phyloP scores from a whole-genome alignment of 1,139 yeast genomes.

The Keqinozyma sinolaborantium region DNA sequence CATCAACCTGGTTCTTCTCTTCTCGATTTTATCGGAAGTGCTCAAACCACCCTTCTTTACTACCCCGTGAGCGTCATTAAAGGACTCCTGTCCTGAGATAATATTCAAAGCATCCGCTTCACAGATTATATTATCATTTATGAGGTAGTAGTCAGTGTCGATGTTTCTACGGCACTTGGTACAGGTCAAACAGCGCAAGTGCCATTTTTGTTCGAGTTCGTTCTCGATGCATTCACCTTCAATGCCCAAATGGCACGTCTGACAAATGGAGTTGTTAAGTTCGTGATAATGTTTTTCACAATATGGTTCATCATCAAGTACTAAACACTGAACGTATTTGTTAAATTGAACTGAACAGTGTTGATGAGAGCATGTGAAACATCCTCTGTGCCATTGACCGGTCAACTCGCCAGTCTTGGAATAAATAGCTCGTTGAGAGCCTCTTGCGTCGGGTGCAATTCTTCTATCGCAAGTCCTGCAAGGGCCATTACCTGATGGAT shows the following conservation, averaged over 20 bases:
- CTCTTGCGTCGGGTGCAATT: constrained; percentile 43
- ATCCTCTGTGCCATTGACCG: constrained; percentile 92
- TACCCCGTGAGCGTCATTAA: constrained; percentile 20
- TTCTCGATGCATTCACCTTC: constrained; percentile 91
- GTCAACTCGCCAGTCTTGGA: constrained; percentile 78
- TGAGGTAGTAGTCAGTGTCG: constrained; percentile 51
- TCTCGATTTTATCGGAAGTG: constrained; percentile 36
- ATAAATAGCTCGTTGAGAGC: constrained; percentile 46
- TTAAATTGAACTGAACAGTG: constrained; percentile 55
- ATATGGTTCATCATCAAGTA: constrained; percentile 71
- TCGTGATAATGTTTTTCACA: constrained; percentile 81
- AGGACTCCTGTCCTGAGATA: constrained; percentile 21
- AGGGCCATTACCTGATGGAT: constrained; percentile 68
- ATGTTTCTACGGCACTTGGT: constrained; percentile 46
- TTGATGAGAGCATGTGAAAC: constrained; percentile 63
- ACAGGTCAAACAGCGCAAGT: constrained; percentile 60
- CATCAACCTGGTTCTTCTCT: constrained; percentile 42
- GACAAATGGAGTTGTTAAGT: constrained; percentile 72
- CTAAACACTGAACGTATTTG: constrained; percentile 73
- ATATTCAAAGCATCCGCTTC: constrained; percentile 35
- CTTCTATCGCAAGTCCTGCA: constrained; percentile 64
- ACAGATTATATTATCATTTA: constrained; percentile 50
- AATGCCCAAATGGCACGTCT: constrained; percentile 66
- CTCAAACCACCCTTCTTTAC: constrained; percentile 22
- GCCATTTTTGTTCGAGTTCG: constrained; percentile 65